phyloP scores from a whole-genome alignment of 345 rosid genomes.

The Salix udensis region DNA sequence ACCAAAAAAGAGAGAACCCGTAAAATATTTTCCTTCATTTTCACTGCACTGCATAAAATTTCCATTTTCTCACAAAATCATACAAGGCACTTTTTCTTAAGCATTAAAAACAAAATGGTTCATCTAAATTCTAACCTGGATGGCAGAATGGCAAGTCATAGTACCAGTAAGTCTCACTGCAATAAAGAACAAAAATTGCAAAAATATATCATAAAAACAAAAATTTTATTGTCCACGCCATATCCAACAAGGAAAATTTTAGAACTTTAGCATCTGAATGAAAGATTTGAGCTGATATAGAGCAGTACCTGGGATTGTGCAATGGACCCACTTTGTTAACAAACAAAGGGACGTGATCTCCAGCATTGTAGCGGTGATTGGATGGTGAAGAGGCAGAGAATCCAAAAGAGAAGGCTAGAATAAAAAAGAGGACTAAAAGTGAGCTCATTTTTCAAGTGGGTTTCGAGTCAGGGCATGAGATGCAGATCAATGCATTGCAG shows the following conservation, averaged over 20 bases:
- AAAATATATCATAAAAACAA: conserved; percentile 10
- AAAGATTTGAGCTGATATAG: neutral
- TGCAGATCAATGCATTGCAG: neutral
- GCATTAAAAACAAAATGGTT: neutral
- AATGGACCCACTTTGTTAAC: conserved; percentile 80
- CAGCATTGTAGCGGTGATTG: conserved; percentile 51
- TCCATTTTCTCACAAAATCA: no score
- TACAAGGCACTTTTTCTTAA: no score
- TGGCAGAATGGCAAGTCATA: conserved; percentile 74
- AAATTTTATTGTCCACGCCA: neutral
- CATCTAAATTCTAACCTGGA: conserved; percentile 62
- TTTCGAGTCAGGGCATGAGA: neutral
- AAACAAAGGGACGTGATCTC: conserved; percentile 66
- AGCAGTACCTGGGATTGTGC: conserved; percentile 64
- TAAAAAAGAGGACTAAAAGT: conserved; percentile 1
- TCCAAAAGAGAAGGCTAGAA: conserved; percentile 14
- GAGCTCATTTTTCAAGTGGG: neutral
- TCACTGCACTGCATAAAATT: no score
- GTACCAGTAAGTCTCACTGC: conserved; percentile 81
- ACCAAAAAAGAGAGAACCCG: neutral
- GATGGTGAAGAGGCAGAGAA: conserved; percentile 26
- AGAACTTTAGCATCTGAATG: no score
- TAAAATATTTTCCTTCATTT: no score
- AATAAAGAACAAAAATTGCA: neutral
- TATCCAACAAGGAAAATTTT: no score